These are phyloP conservation scores for Aspergillus uvarum DNA, from an alignment of 2,329 filamentous ascomycete genomes.

Conservation along the genomic window DNA sequence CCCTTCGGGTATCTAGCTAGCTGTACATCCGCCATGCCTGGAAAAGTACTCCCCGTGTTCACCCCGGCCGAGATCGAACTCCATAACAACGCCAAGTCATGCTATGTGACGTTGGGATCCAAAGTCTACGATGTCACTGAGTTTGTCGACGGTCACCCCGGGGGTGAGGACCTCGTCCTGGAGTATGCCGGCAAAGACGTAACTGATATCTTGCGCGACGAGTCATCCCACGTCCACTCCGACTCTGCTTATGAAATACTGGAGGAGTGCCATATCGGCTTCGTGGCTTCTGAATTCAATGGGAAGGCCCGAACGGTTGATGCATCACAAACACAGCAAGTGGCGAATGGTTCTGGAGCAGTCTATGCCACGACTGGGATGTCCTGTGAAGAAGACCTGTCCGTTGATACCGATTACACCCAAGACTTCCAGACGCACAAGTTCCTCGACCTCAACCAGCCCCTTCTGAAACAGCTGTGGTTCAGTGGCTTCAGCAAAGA, in stretches of 20 bases:
- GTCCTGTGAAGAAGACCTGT: constrained; percentile 83
- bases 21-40: constrained; percentile 62
- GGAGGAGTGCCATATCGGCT: constrained; percentile 81
- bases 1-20: background rate
- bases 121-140: constrained; percentile 95
- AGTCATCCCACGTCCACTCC: constrained; percentile 78
- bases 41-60: constrained; percentile 78
- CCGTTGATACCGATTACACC: constrained; percentile 73
- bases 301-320: constrained; percentile 46
- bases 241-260: constrained; percentile 95
- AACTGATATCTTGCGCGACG: constrained; percentile 76
- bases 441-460: constrained; percentile 84
- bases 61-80: constrained; percentile 75
- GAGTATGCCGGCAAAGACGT: constrained; percentile 90
- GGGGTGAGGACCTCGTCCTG: constrained; percentile 81
- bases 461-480: constrained; percentile 86
- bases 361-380: constrained; percentile 70
- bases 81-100: constrained; percentile 78
- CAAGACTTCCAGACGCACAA: constrained; percentile 86
- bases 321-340: constrained; percentile 26
- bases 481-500: constrained; percentile 82
- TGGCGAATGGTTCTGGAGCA: constrained; percentile 27
- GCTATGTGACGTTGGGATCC: constrained; percentile 85
- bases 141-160: constrained; percentile 87
- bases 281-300: constrained; percentile 64